Percentiles rank a stretch among this genome's conserved stretches.
phyloP scores from a whole-genome alignment of 2,329 filamentous ascomycete species.

The Epichloe gansuensis region DNA sequence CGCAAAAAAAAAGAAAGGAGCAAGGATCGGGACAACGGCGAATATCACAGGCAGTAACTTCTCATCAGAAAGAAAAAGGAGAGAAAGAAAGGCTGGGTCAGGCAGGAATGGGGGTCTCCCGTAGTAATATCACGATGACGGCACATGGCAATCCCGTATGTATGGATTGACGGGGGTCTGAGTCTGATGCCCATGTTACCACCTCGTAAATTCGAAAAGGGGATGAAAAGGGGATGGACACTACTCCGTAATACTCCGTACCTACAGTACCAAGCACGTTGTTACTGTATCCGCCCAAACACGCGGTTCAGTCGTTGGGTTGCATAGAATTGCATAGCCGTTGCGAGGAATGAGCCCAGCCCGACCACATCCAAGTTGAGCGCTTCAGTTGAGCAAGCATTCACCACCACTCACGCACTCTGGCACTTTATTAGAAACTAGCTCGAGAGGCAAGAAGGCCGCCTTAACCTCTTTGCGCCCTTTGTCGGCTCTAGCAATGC shows the following conservation, averaged over 20 bases:
- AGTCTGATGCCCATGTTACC: neutral
- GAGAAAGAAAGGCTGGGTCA: neutral
- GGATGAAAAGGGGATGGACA: neutral
- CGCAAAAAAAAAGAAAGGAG: neutral
- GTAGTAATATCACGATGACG: constrained; percentile 1
- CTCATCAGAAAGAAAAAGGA: neutral
- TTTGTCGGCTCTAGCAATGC: no score
- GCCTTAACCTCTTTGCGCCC: neutral
- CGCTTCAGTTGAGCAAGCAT: neutral
- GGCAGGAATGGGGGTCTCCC: neutral
- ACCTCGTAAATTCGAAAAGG: neutral
- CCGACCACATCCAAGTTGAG: neutral
- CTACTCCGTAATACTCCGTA: no score
- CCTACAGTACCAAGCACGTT: no score
- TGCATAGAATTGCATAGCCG: neutral
- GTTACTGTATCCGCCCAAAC: neutral
- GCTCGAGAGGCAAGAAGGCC: neutral
- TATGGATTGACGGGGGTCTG: neutral
- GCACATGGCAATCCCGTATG: neutral
- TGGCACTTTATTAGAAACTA: neutral
- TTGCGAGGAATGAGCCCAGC: neutral
- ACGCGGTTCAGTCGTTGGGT: neutral
- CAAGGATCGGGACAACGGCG: neutral
- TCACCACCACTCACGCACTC: neutral
- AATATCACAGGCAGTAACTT: neutral